Evolutionary conservation across 2,329 filamentous ascomycete genomes (phyloP).

Genomic region (Diaporthe ilicicola): DNA sequence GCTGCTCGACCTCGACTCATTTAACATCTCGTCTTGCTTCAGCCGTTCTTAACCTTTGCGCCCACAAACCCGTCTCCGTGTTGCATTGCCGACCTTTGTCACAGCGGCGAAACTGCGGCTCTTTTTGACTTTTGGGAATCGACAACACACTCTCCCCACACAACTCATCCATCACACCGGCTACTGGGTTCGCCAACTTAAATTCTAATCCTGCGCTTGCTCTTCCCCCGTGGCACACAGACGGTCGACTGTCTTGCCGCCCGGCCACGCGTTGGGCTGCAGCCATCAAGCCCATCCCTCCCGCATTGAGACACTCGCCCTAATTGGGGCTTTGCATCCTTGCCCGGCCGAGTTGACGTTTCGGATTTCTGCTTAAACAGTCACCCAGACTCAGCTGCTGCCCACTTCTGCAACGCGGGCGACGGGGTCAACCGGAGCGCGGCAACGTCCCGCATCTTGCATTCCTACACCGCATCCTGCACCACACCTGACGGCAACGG

Average conservation of each 20-base stretch:
- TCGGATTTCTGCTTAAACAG: conserved; percentile 23
- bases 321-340: conserved; percentile 15
- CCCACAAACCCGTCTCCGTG: not conserved
- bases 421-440: not conserved
- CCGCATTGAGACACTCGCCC: conserved; percentile 21
- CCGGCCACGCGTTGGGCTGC: conserved; percentile 23
- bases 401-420: conserved; percentile 29
- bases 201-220: not conserved
- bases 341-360: conserved; percentile 28
- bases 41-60: conserved; percentile 14
- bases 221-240: not conserved
- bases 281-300: conserved; percentile 23
- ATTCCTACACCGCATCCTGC: conserved; percentile 5
- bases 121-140: conserved; percentile 9
- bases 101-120: conserved; percentile 20
- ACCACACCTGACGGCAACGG: conserved; percentile 21
- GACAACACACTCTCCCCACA: not conserved
- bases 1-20: conserved; percentile 22
- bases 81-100: conserved; percentile 20
- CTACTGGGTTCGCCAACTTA: conserved; percentile 2
- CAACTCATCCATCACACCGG: not conserved
- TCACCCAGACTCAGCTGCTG: not conserved
- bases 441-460: conserved; percentile 1
- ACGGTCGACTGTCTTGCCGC: conserved; percentile 20
- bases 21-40: conserved; percentile 8